These are phyloP conservation scores for Heterococcus sp. DNA, from an alignment of 108 stramenopile species.

Conservation along the genomic window DNA sequence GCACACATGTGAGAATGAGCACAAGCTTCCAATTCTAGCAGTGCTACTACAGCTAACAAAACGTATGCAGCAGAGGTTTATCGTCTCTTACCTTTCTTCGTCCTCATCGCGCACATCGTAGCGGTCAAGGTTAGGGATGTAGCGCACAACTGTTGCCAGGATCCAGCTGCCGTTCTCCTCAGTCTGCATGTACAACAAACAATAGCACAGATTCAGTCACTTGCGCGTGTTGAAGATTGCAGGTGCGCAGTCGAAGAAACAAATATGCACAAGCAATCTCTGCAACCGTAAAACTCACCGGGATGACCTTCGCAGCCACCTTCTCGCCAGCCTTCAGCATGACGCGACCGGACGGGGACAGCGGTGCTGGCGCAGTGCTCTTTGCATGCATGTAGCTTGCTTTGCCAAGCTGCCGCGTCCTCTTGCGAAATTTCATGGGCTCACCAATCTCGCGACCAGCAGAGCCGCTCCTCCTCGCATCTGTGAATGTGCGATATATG, in stretches of 20 bases:
- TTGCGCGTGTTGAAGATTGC: too few species aligned
- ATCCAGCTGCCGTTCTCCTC: conserved; percentile 7
- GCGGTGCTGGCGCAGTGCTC: background rate
- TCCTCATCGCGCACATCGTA: background rate
- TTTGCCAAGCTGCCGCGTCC: background rate
- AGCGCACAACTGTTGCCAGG: background rate
- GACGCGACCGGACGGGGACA: background rate
- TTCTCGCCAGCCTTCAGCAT: background rate
- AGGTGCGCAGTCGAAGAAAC: too few species aligned
- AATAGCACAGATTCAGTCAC: too few species aligned
- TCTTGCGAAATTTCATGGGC: background rate
- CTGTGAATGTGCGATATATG: background rate
- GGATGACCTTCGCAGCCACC: background rate
- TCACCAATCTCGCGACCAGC: background rate
- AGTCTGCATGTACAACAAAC: too few species aligned
- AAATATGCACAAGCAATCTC: background rate
- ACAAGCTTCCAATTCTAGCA: too few species aligned
- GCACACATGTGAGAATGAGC: too few species aligned
- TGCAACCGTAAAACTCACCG: background rate
- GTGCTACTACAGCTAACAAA: too few species aligned
- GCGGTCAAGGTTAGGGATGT: background rate
- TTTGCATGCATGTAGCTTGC: background rate
- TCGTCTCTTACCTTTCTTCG: background rate
- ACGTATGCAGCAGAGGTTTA: too few species aligned
- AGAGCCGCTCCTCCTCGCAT: background rate